phyloP scores from a whole-genome alignment of 106 monocot genomes.

The Ottelia alismoides region DNA sequence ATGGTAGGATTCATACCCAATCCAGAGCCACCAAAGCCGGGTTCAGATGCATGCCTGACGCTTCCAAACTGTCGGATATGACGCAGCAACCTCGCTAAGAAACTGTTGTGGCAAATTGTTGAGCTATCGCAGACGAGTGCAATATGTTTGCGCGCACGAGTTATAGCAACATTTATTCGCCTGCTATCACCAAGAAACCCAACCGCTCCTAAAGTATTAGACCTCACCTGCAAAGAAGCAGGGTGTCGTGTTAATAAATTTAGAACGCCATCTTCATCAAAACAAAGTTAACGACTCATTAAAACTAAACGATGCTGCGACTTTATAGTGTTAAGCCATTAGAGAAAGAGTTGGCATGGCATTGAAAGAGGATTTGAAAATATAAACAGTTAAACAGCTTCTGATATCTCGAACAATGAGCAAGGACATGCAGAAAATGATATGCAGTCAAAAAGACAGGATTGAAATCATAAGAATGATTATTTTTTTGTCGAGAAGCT shows the following conservation, averaged over 20 bases:
- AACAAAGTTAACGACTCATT: neutral
- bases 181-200: slow-evolving; percentile 88
- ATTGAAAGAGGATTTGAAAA: no score
- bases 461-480: no score
- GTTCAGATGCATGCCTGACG: slow-evolving; percentile 68
- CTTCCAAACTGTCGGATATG: slow-evolving; percentile 61
- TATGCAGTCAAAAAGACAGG: no score
- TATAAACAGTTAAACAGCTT: no score
- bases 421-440: no score
- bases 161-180: slow-evolving; percentile 88
- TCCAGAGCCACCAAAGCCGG: slow-evolving; percentile 45
- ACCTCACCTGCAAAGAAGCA: slow-evolving; percentile 82
- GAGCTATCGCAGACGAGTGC: slow-evolving; percentile 90
- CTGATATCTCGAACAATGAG: no score
- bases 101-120: slow-evolving; percentile 93
- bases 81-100: slow-evolving; percentile 82
- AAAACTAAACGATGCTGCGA: no score
- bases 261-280: no score
- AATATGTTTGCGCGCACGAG: slow-evolving; percentile 80
- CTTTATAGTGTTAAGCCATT: no score
- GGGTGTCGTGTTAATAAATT: no score
- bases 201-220: slow-evolving; percentile 85
- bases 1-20: slow-evolving; percentile 37
- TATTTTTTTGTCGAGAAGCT: no score
- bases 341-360: no score